A percentile compares a stretch with the other conserved stretches of the same genome.
These are phyloP conservation scores for Beauveria caledonica DNA, from an alignment of 2,329 filamentous ascomycete genomes.

Conservation along the genomic window DNA sequence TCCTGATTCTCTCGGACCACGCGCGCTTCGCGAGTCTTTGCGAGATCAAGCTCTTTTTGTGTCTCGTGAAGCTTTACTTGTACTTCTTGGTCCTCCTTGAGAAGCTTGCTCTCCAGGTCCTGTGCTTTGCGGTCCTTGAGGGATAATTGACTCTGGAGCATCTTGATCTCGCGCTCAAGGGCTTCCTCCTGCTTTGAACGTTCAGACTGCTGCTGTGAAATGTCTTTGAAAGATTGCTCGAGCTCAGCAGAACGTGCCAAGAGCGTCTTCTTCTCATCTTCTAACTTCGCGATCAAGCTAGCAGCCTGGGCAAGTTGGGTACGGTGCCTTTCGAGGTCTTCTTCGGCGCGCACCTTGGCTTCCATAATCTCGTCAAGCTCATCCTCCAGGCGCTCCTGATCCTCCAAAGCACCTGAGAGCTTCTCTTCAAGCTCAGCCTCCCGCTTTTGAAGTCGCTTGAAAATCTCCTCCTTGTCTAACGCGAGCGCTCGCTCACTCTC, in stretches of 20 bases:
- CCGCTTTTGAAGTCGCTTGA: slow-evolving; percentile 87
- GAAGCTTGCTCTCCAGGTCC: slow-evolving; percentile 75
- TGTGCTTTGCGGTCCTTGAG: slow-evolving; percentile 85
- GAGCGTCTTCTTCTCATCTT: slow-evolving; percentile 75
- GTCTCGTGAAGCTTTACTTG: slow-evolving; percentile 74
- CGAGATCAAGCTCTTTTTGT: slow-evolving; percentile 69
- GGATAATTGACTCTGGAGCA: slow-evolving; percentile 82
- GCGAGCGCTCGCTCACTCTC: slow-evolving; percentile 95
- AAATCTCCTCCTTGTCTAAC: slow-evolving; percentile 97
- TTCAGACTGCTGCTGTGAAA: slow-evolving; percentile 63
- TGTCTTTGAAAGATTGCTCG: slow-evolving; percentile 61
- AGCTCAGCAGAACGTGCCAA: slow-evolving; percentile 59
- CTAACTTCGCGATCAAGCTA: slow-evolving; percentile 73
- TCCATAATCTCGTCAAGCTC: slow-evolving; percentile 83
- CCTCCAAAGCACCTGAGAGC: slow-evolving; percentile 80
- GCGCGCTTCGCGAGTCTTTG: slow-evolving; percentile 66
- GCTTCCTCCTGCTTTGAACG: slow-evolving; percentile 68
- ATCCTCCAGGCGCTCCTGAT: slow-evolving; percentile 89
- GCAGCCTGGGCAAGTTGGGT: slow-evolving; percentile 87
- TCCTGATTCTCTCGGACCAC: slow-evolving; percentile 73
- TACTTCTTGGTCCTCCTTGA: slow-evolving; percentile 80
- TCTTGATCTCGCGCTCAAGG: slow-evolving; percentile 75
- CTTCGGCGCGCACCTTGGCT: slow-evolving; percentile 81
- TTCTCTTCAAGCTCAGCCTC: slow-evolving; percentile 91
- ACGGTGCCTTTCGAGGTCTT: slow-evolving; percentile 71